Conservation (phyloP, 2,329 filamentous ascomycete genomes). For the Fusarium sp. region DNA sequence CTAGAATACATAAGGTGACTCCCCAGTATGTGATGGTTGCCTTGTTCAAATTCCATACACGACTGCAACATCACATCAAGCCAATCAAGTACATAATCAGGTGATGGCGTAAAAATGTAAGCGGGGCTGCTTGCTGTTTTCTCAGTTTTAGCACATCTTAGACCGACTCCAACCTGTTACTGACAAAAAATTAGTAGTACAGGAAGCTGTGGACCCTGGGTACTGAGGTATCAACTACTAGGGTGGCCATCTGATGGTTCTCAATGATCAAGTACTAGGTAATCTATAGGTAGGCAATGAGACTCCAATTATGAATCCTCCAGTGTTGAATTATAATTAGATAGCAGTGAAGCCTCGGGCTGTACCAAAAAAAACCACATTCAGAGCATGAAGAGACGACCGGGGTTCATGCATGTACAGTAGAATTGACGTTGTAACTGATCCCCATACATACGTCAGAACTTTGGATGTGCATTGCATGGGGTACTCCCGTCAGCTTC, state of each 20-base stretch:
- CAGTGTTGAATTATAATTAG: background rate
- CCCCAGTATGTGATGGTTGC: background rate
- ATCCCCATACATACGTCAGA: background rate
- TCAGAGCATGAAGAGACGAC: background rate
- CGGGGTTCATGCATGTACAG: background rate
- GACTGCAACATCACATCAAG: background rate
- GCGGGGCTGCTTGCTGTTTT: conserved; percentile 1
- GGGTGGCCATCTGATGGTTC: background rate
- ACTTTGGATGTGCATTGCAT: background rate
- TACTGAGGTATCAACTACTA: background rate
- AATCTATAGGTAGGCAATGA: background rate
- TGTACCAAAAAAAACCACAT: background rate
- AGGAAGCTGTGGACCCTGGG: background rate
- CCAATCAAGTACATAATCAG: background rate
- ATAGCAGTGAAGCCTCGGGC: background rate
- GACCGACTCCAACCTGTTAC: conserved; percentile 12
- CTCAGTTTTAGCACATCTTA: conserved; percentile 8
- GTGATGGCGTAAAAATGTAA: background rate
- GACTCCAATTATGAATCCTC: background rate
- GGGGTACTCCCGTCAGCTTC: background rate
- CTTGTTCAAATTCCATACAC: background rate
- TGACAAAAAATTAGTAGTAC: background rate
- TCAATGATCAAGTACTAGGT: background rate
- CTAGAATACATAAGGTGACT: background rate
- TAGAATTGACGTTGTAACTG: background rate